Base-by-base conservation (phyloP, 805 yeast genomes). In the Saccharomycopsis fodiens region DNA sequence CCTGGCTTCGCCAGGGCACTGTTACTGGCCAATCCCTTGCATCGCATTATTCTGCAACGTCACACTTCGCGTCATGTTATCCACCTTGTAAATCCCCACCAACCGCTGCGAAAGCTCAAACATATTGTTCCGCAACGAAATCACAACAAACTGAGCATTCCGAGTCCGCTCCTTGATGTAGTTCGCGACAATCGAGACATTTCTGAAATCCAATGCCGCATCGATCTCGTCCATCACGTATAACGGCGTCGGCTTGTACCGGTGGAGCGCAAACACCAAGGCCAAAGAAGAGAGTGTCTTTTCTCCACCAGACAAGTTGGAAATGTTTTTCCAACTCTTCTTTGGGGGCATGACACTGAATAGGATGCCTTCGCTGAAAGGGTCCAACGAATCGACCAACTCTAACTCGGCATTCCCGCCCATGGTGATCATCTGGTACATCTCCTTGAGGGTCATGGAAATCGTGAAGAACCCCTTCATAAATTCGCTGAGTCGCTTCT, bases 311-410 rank as follows among this genome's bases (percentile, higher is more conserved):
- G 97, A 88, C 46, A 93, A 66, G 57, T 93, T 93, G 16, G 95
- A 79, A 44, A 93, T 93, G 57, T 93, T 93, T 59, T 85, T 84
- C 99, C 99, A 93, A 32, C 94, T 82, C 62, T 93, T 93, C 66
- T 88, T 91, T 0, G 99, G 99, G 1, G 99, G 99, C 98, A 93
- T 93, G 4, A 93, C 98, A 62, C 96, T 85, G 63, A 93, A 93
- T 35, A 89, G 67, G 32, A 93, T 89, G 27, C 99, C 99, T 65
- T 93, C 98, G 1, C 96, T 79, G 58, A 93, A 93, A n/a, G 98
- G 98, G 64, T 93, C 97, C 59, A 91, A 73, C 50, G 95, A 83
- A 59, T 93, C 98, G 16, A 88, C 97, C 38, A 91, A 72, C 61
- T 93, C 99, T 30, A 93, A 70, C 61, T 93, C 98, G 0, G 99